A percentile compares a stretch with the other conserved stretches of the same genome.
phyloP scores from a whole-genome alignment of 768 basidiomycete genomes.

The Scleroderma bovista region DNA sequence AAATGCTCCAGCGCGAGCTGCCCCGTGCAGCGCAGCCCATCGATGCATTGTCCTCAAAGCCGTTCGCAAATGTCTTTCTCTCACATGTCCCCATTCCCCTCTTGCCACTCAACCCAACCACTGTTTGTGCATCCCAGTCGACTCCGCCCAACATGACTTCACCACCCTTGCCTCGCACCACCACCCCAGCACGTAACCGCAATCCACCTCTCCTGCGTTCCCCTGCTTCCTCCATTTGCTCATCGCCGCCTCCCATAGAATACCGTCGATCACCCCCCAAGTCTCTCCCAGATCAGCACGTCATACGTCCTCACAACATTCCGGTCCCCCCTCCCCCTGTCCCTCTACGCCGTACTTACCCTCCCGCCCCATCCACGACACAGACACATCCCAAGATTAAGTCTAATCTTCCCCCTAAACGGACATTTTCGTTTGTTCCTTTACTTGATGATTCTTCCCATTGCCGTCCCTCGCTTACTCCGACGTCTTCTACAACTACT shows the following conservation, averaged over 20 bases:
- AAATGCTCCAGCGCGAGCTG: slow-evolving; percentile 60
- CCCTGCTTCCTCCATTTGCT: not conserved
- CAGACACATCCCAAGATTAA: not conserved
- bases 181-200: not conserved
- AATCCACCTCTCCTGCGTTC: not conserved
- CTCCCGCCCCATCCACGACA: not conserved
- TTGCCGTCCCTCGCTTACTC: not conserved
- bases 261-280: not conserved
- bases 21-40: slow-evolving; percentile 51
- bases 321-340: slow-evolving; percentile 9
- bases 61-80: slow-evolving; percentile 37
- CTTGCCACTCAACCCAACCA: slow-evolving; percentile 44
- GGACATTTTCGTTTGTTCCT: slow-evolving; percentile 5
- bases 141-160: not conserved
- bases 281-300: not conserved
- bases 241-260: not conserved
- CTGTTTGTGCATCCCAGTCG: not conserved
- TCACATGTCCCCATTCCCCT: slow-evolving; percentile 58
- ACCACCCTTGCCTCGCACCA: not conserved
- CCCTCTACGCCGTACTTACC: not conserved
- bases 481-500: not conserved
- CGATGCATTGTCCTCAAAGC: slow-evolving; percentile 38
- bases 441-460: slow-evolving; percentile 7
- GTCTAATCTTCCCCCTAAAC: slow-evolving; percentile 8
- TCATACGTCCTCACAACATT: slow-evolving; percentile 7